phyloP scores from a whole-genome alignment of 192 early-diverging fungal genomes.

The Rhizophagus sp. region DNA sequence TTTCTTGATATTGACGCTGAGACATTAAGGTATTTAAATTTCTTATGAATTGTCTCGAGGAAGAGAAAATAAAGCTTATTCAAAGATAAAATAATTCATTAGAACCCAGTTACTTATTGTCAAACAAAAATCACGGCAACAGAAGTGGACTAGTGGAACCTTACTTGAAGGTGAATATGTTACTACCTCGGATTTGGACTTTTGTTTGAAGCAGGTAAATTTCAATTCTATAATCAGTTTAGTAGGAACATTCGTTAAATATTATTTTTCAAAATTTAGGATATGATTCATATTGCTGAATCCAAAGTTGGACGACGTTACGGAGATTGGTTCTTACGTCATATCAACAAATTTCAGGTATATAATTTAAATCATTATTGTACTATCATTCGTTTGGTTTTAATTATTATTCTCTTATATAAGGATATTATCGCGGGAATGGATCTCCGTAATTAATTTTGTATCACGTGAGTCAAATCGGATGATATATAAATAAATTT shows the following conservation, averaged over 20 bases:
- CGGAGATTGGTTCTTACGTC: slow-evolving; percentile 95
- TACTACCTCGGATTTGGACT: slow-evolving; percentile 85
- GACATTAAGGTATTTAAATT: slow-evolving; percentile 53
- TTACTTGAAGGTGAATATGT: slow-evolving; percentile 85
- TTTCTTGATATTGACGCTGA: slow-evolving; percentile 86
- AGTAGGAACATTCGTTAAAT: not conserved
- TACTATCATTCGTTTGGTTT: not conserved
- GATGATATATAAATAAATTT: too few relatives aligned
- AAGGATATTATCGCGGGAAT: slow-evolving; percentile 27
- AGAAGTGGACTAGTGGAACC: slow-evolving; percentile 78
- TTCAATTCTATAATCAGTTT: not conserved
- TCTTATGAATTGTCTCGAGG: not conserved
- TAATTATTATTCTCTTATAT: not conserved
- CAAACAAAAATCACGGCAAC: slow-evolving; percentile 93
- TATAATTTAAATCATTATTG: slow-evolving; percentile 15
- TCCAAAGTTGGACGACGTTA: slow-evolving; percentile 90
- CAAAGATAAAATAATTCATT: not conserved
- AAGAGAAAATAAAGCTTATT: not conserved
- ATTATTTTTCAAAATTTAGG: slow-evolving; percentile 36
- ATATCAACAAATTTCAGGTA: slow-evolving; percentile 89
- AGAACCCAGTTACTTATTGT: slow-evolving; percentile 85
- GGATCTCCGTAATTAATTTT: slow-evolving; percentile 13
- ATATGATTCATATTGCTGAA: slow-evolving; percentile 95
- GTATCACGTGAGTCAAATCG: not conserved
- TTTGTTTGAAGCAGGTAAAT: slow-evolving; percentile 79